Conservation (phyloP, 352 stramenopile genomes). For the Phytophthora brassicae region DNA sequence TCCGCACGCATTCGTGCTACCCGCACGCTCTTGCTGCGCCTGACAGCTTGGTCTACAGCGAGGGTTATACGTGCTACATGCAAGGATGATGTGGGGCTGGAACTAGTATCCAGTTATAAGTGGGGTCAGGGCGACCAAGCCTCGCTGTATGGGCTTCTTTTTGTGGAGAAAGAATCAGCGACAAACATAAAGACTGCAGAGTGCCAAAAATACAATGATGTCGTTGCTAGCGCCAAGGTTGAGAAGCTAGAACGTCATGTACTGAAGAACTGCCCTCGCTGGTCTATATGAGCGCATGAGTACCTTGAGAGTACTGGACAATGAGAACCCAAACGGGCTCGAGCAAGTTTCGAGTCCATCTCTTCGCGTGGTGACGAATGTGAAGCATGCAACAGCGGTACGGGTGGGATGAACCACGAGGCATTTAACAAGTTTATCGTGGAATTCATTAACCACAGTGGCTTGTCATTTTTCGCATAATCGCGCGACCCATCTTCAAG, state of each 20-base stretch:
- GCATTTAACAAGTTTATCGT: not conserved
- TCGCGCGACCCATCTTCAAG: too few species aligned
- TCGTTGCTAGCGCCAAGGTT: conserved; percentile 10
- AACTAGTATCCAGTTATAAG: not conserved
- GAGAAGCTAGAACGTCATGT: conserved; percentile 16
- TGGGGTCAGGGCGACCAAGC: not conserved
- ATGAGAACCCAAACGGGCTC: too few species aligned
- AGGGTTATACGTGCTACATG: too few species aligned
- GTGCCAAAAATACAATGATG: conserved; percentile 8
- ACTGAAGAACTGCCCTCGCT: not conserved
- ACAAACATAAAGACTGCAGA: not conserved
- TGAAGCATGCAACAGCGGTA: not conserved
- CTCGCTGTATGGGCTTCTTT: conserved; percentile 5
- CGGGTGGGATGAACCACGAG: not conserved
- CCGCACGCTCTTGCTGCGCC: too few species aligned
- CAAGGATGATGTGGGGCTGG: too few species aligned
- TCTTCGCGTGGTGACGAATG: not conserved
- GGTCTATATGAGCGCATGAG: not conserved
- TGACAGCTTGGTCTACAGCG: too few species aligned
- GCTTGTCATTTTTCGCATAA: too few species aligned
- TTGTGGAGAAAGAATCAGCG: not conserved
- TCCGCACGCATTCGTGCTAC: too few species aligned
- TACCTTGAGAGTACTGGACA: too few species aligned
- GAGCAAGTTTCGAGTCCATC: not conserved
- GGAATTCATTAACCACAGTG: not conserved